Base-by-base conservation (phyloP, 1,139 yeast genomes). In the Sugiyamaella xylanicola region DNA sequence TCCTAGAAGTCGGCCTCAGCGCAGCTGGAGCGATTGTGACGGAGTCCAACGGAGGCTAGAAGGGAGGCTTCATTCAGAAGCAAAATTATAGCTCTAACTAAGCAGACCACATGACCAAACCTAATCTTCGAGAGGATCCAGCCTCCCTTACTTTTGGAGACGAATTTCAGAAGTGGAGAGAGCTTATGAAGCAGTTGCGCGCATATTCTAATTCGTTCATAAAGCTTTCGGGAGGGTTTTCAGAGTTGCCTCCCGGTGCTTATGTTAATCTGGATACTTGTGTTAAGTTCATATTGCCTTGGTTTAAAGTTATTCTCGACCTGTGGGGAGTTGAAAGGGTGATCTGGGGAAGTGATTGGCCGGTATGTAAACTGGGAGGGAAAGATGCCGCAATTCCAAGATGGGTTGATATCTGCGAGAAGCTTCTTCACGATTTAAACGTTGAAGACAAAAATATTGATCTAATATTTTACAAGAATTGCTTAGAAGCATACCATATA, bases 321-420 rank as follows among this genome's bases (percentile, higher is more conserved):
- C 53, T 63, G 13, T 74, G 74, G 70, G 77, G 76, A 1, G 54
- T 62, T 1, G 66, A 69, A 1, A 58, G 68, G 5, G 63, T 72
- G 2, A 66, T 77, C 7, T 77, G 76, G 74, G 79, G 77, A 3
- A 74, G 77, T 57, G 77, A 77, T 60, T 77, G 78, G 78, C 80
- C 80, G 0, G 77, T 75, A 2, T 73, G 76, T 55, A 70, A 68
- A 13, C 46, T 66, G 15, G 53, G 59, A 5, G 66, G 64, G 2
- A 65, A 63, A 0, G 35, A 29, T 2, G 47, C 56, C n/a, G 59
- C 68, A 0, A 55, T 65, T 55, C 19, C 35, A 0, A 53, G 51
- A 35, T 68, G 71, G 71, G 25, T 43, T 3, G 40, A 29, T 2
- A 50, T 65, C 2, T 44, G 60, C 9, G 60, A 57, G 1, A 21